Base-by-base conservation (phyloP, 2,329 filamentous ascomycete species). In the Fusarium proliferatum region DNA sequence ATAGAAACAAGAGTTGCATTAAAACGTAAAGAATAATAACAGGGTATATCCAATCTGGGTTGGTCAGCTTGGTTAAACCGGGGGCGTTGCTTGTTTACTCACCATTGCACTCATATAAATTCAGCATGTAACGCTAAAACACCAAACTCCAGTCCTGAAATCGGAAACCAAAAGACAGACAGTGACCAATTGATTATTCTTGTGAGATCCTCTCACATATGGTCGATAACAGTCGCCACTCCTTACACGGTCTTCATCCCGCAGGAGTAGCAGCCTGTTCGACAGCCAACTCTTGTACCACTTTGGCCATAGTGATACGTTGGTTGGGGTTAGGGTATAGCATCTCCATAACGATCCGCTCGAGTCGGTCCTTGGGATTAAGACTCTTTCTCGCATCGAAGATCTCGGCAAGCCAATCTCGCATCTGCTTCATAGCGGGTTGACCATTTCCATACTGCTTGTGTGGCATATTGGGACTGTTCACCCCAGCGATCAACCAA, bases 401-500 rank as follows among this genome's bases (percentile, higher is more conserved):
- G 46, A 90, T 83, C 79, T 90, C 88, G 43, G 78, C 81, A 49
- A 90, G 82, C 88, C 88, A 90, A 63, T 84, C 82, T 62, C 86
- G 85, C 88, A 90, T 90, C 77, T 89, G 86, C 17, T 80, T 72
- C 5, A 84, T 83, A 7, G 88, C 88, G 9, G 80, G 78, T 59
- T 81, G 80, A 19, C 82, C 81, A 57, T 82, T 83, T 62, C 81
- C 81, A 55, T 79, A 79, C 61, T 82, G 81, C 69, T 80, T 80
- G 64, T 80, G 53, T 4, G 79, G 75, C 9, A 73, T 39, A 65
- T 61, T 77, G 65, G 76, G 81, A 63, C 82, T 84, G 78, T 90
- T 88, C 45, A 90, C 81, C 43, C 88, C 87, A 2, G 87, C 87
- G 69, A 90, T 90, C 76, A 85, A 82, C 88, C 88, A 90, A 80